phyloP scores from a whole-genome alignment of 129 eudicot species.

The Helichrysum umbraculigerum region DNA sequence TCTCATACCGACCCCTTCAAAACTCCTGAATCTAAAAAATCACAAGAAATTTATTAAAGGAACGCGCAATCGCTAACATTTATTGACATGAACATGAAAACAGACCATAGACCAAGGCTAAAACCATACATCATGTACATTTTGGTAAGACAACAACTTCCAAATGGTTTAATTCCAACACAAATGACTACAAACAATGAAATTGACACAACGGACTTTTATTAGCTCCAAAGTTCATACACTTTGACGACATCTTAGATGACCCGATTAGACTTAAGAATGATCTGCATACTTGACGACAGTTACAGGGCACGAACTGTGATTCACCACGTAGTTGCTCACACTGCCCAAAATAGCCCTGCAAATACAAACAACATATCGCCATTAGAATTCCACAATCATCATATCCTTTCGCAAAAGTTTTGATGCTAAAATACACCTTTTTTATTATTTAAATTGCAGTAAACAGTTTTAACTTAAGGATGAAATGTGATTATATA shows the following conservation, averaged over 20 bases:
- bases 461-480: no score
- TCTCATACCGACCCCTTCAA: no score
- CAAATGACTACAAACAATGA: slow-evolving; percentile 16
- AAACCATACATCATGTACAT: background rate
- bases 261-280: slow-evolving; percentile 3
- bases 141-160: background rate
- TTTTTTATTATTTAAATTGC: background rate
- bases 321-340: slow-evolving; percentile 82
- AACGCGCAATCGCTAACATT: background rate
- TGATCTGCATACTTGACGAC: slow-evolving; percentile 57
- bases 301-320: slow-evolving; percentile 79
- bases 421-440: background rate
- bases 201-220: slow-evolving; percentile 15
- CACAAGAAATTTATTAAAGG: background rate
- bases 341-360: slow-evolving; percentile 95
- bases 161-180: slow-evolving; percentile 1
- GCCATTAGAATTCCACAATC: background rate
- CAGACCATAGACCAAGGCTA: background rate
- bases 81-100: background rate
- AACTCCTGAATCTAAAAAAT: background rate
- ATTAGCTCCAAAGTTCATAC: background rate
- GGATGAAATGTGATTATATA: slow-evolving; percentile 9
- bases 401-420: background rate
- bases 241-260: slow-evolving; percentile 3
- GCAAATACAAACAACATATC: slow-evolving; percentile 12